phyloP scores from a whole-genome alignment of 2,329 filamentous ascomycete species.

The Trichoderma citrinoviride region DNA sequence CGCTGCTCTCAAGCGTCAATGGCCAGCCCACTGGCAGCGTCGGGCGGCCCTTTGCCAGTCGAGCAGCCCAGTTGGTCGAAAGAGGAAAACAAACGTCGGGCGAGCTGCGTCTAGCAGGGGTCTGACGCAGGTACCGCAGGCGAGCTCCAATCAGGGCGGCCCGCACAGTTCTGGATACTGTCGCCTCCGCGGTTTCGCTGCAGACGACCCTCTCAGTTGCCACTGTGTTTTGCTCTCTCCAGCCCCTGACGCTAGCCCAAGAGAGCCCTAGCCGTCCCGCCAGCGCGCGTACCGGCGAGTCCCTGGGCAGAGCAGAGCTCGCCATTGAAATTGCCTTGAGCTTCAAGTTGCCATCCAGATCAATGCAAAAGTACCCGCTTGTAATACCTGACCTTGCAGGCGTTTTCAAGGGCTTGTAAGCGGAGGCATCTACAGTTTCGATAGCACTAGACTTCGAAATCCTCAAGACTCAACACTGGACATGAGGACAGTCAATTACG shows the following conservation, averaged over 20 bases:
- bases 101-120: constrained; percentile 18
- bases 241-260: constrained; percentile 28
- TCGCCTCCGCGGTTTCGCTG: not conserved
- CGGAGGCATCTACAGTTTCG: no score
- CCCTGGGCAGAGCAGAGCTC: not conserved
- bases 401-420: no score
- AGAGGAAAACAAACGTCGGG: constrained; percentile 5
- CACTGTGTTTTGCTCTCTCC: constrained; percentile 11
- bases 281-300: constrained; percentile 1
- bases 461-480: no score
- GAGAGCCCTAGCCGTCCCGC: constrained; percentile 19
- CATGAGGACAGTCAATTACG: no score
- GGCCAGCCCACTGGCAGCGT: not conserved
- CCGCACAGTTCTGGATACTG: not conserved
- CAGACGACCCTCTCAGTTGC: not conserved
- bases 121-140: constrained; percentile 20
- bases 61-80: not conserved
- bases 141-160: not conserved
- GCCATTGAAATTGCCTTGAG: not conserved
- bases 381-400: no score
- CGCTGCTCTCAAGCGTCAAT: not conserved
- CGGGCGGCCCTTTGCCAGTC: not conserved
- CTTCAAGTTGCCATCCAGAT: not conserved
- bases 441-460: no score
- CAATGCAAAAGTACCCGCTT: no score